Evolutionary conservation across 2,329 filamentous ascomycete species (phyloP).

Genomic region (Monascus ruber): DNA sequence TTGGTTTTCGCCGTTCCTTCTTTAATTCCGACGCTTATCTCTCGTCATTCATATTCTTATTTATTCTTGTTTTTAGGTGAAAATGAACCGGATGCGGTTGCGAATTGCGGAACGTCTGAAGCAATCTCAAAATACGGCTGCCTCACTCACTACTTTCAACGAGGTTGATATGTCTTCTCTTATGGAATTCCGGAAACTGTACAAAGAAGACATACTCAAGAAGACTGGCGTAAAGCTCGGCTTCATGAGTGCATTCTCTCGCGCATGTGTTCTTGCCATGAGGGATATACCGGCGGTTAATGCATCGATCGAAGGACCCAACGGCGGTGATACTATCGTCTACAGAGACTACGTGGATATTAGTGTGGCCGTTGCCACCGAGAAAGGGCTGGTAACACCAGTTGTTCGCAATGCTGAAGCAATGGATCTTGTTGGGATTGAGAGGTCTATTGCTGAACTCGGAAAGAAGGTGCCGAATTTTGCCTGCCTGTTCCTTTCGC

Average conservation of each 20-base stretch:
- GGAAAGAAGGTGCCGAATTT: conserved; percentile 67
- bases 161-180: conserved; percentile 98
- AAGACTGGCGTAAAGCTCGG: conserved; percentile 95
- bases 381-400: conserved; percentile 93
- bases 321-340: conserved; percentile 92
- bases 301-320: conserved; percentile 90
- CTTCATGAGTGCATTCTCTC: conserved; percentile 98
- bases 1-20: conserved; percentile 37
- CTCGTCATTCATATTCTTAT: background rate
- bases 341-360: conserved; percentile 98
- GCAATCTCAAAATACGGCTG: conserved; percentile 97
- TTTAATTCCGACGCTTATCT: conserved; percentile 1
- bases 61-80: conserved; percentile 46
- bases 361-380: conserved; percentile 90
- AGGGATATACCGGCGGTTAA: conserved; percentile 90
- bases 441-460: conserved; percentile 81
- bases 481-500: background rate
- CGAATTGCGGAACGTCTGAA: conserved; percentile 95
- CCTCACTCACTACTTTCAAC: conserved; percentile 95
- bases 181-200: conserved; percentile 93
- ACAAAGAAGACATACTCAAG: conserved; percentile 94
- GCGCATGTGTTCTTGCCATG: conserved; percentile 83
- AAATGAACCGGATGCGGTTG: conserved; percentile 99
- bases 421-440: conserved; percentile 79
- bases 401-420: conserved; percentile 88